Conservation (phyloP, 306 rosid genomes). For the Inga leiocalycina region DNA sequence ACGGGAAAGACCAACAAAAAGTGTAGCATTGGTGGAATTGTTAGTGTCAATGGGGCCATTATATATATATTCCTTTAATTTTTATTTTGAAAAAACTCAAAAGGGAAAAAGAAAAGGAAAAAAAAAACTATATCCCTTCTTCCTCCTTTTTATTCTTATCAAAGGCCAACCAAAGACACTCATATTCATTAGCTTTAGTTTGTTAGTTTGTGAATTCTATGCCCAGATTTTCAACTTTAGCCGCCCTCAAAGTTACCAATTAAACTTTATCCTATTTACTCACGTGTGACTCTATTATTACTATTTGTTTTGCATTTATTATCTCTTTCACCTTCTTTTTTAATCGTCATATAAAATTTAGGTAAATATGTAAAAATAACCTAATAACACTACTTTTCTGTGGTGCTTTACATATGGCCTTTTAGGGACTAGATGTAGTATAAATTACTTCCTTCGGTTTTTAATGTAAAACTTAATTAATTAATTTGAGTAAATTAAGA, state of each 20-base stretch:
- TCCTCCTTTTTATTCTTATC: not conserved
- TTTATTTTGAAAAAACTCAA: not conserved
- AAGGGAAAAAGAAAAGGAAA: not conserved
- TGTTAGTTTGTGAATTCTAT: constrained; percentile 40
- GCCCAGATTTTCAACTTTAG: constrained; percentile 41
- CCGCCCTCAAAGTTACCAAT: constrained; percentile 28
- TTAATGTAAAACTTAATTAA: too few relatives aligned
- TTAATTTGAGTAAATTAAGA: too few relatives aligned
- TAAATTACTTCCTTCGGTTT: fast-evolving
- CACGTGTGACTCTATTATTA: constrained; percentile 18
- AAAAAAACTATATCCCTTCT: not conserved
- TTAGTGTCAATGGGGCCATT: constrained; percentile 55
- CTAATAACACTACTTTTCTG: too few relatives aligned
- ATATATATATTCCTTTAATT: not conserved
- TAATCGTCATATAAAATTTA: too few relatives aligned
- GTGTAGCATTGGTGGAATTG: constrained; percentile 73
- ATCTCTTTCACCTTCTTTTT: too few relatives aligned
- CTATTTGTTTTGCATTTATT: too few relatives aligned
- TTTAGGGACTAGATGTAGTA: too few relatives aligned
- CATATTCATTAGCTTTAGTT: constrained; percentile 42
- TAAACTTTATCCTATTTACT: constrained; percentile 36
- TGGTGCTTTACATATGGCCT: too few relatives aligned
- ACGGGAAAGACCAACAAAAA: constrained; percentile 74
- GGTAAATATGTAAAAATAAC: too few relatives aligned
- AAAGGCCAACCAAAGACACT: constrained; percentile 41